These are phyloP conservation scores for Bacterosira constricta DNA, from an alignment of 108 stramenopile species.

Conservation along the genomic window DNA sequence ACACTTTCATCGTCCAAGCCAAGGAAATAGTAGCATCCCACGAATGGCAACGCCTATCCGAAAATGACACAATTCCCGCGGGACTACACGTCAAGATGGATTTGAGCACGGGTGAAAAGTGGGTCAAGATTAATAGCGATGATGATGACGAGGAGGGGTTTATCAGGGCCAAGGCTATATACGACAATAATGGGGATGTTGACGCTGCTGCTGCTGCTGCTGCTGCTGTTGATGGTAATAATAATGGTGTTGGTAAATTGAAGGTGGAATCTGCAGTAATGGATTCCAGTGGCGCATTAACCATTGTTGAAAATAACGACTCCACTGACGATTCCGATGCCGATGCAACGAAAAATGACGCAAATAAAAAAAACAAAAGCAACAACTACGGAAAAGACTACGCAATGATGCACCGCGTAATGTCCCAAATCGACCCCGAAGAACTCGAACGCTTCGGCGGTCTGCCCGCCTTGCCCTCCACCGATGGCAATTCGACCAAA, in stretches of 20 bases:
- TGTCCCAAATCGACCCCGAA: conserved; percentile 70
- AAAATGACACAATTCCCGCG: conserved; percentile 79
- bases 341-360: too few relatives aligned
- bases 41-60: conserved; percentile 71
- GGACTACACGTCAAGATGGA: conserved; percentile 84
- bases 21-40: conserved; percentile 75
- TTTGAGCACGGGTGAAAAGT: conserved; percentile 83
- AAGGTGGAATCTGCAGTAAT: not conserved
- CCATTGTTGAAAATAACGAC: conserved; percentile 2
- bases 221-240: not conserved
- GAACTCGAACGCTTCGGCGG: conserved; percentile 79
- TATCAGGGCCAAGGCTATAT: too few relatives aligned
- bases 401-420: conserved; percentile 85
- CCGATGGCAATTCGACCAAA: not conserved
- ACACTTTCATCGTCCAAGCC: conserved; percentile 5
- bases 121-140: conserved; percentile 68
- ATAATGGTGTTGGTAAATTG: conserved; percentile 7
- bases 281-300: conserved; percentile 6
- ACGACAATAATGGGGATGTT: conserved; percentile 7
- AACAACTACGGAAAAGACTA: conserved; percentile 55
- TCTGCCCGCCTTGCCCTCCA: conserved; percentile 40
- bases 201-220: not conserved
- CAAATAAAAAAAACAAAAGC: not conserved
- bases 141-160: conserved; percentile 25
- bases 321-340: not conserved